Evolutionary conservation across 495 filamentous ascomycete species (phyloP), one percentile per base, ranked within the genome.

Genomic region (Tuber borchii): DNA sequence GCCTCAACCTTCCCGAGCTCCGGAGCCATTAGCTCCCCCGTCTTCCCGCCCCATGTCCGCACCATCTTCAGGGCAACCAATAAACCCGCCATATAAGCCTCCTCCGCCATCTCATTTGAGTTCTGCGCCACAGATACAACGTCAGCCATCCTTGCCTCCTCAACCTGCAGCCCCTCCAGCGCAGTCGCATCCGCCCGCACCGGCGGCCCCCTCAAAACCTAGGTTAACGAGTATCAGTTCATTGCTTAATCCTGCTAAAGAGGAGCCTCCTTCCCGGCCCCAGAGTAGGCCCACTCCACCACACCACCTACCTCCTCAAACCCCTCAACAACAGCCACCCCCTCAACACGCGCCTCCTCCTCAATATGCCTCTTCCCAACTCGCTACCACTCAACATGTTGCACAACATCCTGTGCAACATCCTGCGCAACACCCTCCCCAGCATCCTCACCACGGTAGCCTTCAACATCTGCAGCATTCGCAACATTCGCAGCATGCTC

Each of bases 191-290:
- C 76, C 80, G 12, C 45, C 80, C 16, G 44, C 51, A 22, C 26
- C 73, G 26, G 51, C 78, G 61, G 39, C 74, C 61, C 70, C 75
- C 56, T 71, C 79, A 68, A 82, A 81, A 68, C 69, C 74, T 61
- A 73, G 79, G 68, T 56, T 65, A 31, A 82, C 79, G 39, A 82
- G 79, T 45, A 82, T 82, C 40, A 69, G 77, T 56, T 82, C 81
- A 14, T 31, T 82, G 69, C 77, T 82, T 37, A 82, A 82, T 61
- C 80, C 81, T 9, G 70, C 81, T 42, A 72, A 79, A 69, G 80
- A 82, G 45, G 77, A 82, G 10, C 71, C 74, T 16, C 73, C 72
- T 69, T 75, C 80, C 56, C 80, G 80, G 20, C 74, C 80, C 5
- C 80, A 79, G 34, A 82, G 79, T 39, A 73, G 76, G 51, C 2